Evolutionary conservation across 352 stramenopile genomes (phyloP).

Genomic region (Globisporangium barbulae): DNA sequence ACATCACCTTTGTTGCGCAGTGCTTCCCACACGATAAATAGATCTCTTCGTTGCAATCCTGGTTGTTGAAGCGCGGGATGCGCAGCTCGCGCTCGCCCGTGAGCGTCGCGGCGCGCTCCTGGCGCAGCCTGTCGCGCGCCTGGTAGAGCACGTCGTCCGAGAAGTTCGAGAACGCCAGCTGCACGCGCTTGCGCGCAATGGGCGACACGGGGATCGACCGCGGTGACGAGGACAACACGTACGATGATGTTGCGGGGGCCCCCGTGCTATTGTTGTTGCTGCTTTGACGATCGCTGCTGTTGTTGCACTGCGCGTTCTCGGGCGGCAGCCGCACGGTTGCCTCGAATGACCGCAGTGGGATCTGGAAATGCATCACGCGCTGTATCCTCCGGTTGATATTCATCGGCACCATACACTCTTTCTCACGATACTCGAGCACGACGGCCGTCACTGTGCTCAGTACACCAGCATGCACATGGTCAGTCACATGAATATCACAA

Average conservation of each 20-base stretch:
- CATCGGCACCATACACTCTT: conserved; percentile 74
- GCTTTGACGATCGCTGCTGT: conserved; percentile 15
- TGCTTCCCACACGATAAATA: conserved; percentile 83
- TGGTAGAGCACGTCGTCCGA: conserved; percentile 85
- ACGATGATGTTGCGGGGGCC: conserved; percentile 5
- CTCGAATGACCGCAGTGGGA: conserved; percentile 81
- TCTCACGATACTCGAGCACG: conserved; percentile 85
- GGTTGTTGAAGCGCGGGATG: conserved; percentile 71
- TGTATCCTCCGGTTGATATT: conserved; percentile 87
- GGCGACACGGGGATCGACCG: conserved; percentile 85
- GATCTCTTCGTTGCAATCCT: conserved; percentile 84
- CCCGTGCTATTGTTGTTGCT: neutral
- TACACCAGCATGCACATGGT: conserved; percentile 7
- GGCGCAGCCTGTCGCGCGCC: conserved; percentile 66
- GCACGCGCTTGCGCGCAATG: conserved; percentile 59
- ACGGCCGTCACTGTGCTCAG: conserved; percentile 61
- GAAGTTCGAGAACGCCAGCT: conserved; percentile 79
- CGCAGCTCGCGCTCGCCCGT: conserved; percentile 49
- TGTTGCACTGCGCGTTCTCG: conserved; percentile 25
- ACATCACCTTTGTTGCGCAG: conserved; percentile 66
- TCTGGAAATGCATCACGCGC: conserved; percentile 87
- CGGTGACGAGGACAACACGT: conserved; percentile 50
- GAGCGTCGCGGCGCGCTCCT: conserved; percentile 69
- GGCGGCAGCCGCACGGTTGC: conserved; percentile 73
- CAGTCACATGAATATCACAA: neutral